phyloP scores from a whole-genome alignment of 352 stramenopile species.

The Globisporangium mamillatum region DNA sequence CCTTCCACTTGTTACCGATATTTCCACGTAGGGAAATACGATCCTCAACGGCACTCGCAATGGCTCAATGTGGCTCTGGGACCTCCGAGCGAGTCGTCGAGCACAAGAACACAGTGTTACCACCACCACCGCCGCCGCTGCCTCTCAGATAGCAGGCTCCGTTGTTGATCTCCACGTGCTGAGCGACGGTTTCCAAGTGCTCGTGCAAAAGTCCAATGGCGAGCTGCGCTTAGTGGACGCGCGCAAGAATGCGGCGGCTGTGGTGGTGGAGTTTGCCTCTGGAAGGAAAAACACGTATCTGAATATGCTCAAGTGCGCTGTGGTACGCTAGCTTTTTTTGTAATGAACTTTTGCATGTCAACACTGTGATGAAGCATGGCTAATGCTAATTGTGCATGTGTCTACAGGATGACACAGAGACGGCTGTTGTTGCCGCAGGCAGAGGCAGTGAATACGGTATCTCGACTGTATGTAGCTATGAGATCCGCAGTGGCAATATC shows the following conservation, averaged over 20 bases:
- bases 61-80: conserved; percentile 49
- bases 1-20: background rate
- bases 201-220: conserved; percentile 47
- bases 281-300: conserved; percentile 29
- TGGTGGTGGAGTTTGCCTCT: conserved; percentile 31
- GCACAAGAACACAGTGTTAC: conserved; percentile 13
- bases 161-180: conserved; percentile 43
- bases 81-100: conserved; percentile 28
- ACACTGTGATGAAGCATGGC: background rate
- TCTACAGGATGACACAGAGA: conserved; percentile 27
- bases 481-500: conserved; percentile 24
- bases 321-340: conserved; percentile 17
- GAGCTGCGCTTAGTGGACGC: conserved; percentile 47
- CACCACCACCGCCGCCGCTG: conserved; percentile 18
- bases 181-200: conserved; percentile 30
- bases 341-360: background rate
- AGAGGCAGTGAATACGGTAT: conserved; percentile 13
- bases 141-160: conserved; percentile 15
- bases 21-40: conserved; percentile 26
- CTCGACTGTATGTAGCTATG: conserved; percentile 28
- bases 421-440: conserved; percentile 31
- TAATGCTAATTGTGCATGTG: background rate
- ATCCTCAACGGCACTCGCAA: conserved; percentile 50
- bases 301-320: conserved; percentile 30
- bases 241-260: conserved; percentile 30